Base-by-base conservation (phyloP, 2,329 filamentous ascomycete species). In the Rutstroemia sp. region DNA sequence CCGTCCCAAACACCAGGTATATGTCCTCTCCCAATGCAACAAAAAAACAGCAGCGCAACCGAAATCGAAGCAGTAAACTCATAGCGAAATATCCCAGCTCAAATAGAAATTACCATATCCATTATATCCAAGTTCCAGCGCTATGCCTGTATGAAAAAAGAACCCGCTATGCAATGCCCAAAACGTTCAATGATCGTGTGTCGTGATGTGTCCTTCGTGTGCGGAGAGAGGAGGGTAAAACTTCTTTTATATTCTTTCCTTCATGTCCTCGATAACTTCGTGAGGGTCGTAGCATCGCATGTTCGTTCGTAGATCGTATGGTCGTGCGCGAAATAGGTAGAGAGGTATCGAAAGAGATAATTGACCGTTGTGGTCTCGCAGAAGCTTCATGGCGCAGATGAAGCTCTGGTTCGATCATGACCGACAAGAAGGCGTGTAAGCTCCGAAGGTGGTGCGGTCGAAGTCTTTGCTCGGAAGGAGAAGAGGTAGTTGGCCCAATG, bases 221-320 rank as follows among this genome's bases (percentile, higher is more conserved):
- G 42, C 62, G 39, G 52, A 44, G 59, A 51, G 47, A 34, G 49
- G 56, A 37, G 27, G n/a, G 3, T 37, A 4, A 16, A 37, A 23
- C 23, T 23, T 44, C 55, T 59, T 61, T 41, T 63, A 56, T 58
- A 56, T 62, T 62, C 57, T 62, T 62, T 62, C 57, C 62, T 66
- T 59, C 62, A 61, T 62, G 64, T 60, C 66, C 65, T 65, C 65
- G 63, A 66, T 67, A 68, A 67, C 62, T 63, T 67, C 63, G 61
- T 66, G 38, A 59, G 51, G 51, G 56, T 64, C 63, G 66, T 66
- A 59, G 55, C 54, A 68, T 66, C 56, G 62, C 61, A 58, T 57
- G 54, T 52, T 61, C 58, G 49, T 57, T 59, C 58, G 50, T 61
- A 56, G 49, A 58, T 62, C 58, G 50, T 59, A 58, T 57, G 46